Percentiles rank a stretch among this genome's conserved stretches.
Conservation (phyloP, 768 basidiomycete species). For the Bullera alba region DNA sequence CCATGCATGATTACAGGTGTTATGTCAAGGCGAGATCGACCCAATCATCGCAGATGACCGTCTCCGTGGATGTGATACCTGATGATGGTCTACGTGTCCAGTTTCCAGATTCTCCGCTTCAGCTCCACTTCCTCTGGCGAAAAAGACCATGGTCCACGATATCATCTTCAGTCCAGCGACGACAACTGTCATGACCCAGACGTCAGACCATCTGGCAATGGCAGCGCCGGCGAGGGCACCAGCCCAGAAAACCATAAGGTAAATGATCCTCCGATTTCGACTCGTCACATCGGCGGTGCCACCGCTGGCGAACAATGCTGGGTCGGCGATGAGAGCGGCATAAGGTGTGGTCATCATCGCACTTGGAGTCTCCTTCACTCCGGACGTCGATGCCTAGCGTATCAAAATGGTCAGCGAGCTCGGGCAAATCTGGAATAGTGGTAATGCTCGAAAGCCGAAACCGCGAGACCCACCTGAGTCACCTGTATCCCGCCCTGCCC, state of each 20-base stretch:
- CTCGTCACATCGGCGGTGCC: background rate
- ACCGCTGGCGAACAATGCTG: conserved; percentile 9
- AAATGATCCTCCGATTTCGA: conserved; percentile 20
- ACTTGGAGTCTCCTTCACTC: conserved; percentile 20
- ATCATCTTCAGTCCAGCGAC: conserved; percentile 11
- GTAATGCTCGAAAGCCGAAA: background rate
- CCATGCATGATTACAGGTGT: too few relatives aligned
- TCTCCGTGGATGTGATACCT: too few relatives aligned
- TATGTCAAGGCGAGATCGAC: too few relatives aligned
- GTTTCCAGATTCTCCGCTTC: too few relatives aligned
- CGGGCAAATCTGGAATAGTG: background rate
- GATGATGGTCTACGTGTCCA: too few relatives aligned
- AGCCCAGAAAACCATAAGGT: conserved; percentile 21
- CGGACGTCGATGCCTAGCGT: conserved; percentile 20
- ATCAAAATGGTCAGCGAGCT: background rate
- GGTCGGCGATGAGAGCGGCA: conserved; percentile 25
- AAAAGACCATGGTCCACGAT: too few relatives aligned
- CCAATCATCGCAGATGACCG: too few relatives aligned
- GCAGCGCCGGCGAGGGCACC: conserved; percentile 13
- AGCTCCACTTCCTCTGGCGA: too few relatives aligned
- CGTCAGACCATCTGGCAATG: conserved; percentile 2
- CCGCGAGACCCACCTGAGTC: conserved; percentile 11
- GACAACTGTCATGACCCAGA: conserved; percentile 3
- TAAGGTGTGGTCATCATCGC: conserved; percentile 34
- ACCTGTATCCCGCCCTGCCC: conserved; percentile 23